Percentiles rank a stretch among this genome's conserved stretches.
Evolutionary conservation across 2,329 filamentous ascomycete species (phyloP).

Genomic region (Claviceps sorghi): DNA sequence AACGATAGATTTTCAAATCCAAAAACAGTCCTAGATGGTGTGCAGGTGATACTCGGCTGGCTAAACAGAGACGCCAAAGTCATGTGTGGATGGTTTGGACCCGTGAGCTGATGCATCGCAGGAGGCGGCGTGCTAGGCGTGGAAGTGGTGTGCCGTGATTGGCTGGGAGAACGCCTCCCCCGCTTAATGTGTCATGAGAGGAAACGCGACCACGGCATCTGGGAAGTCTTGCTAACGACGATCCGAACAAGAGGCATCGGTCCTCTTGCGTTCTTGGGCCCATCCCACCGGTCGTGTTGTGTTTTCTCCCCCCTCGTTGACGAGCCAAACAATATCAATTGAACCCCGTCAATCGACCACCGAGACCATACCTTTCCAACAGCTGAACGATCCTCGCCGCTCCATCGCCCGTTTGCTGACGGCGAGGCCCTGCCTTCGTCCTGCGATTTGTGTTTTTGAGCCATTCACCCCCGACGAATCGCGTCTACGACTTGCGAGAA

Average conservation of each 20-base stretch:
- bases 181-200: conserved; percentile 26
- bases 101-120: conserved; percentile 10
- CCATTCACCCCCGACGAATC: background rate
- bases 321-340: background rate
- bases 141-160: conserved; percentile 15
- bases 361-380: background rate
- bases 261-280: conserved; percentile 1
- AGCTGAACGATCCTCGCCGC: conserved; percentile 2
- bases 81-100: conserved; percentile 1
- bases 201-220: conserved; percentile 13
- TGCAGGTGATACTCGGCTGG: background rate
- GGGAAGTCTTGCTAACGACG: conserved; percentile 6
- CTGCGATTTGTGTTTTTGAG: background rate
- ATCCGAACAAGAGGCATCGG: conserved; percentile 1
- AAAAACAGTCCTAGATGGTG: background rate
- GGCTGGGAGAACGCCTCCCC: conserved; percentile 14
- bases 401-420: conserved; percentile 8
- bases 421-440: conserved; percentile 2
- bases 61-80: background rate
- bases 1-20: background rate
- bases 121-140: conserved; percentile 7
- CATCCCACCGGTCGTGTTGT: background rate
- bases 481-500: conserved; percentile 10
- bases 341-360: conserved; percentile 2
- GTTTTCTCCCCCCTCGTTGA: background rate